Percentiles rank a stretch among this genome's conserved stretches.
These are phyloP conservation scores for Salisapilia sapeloensis DNA, from an alignment of 352 stramenopile species.

Conservation along the genomic window DNA sequence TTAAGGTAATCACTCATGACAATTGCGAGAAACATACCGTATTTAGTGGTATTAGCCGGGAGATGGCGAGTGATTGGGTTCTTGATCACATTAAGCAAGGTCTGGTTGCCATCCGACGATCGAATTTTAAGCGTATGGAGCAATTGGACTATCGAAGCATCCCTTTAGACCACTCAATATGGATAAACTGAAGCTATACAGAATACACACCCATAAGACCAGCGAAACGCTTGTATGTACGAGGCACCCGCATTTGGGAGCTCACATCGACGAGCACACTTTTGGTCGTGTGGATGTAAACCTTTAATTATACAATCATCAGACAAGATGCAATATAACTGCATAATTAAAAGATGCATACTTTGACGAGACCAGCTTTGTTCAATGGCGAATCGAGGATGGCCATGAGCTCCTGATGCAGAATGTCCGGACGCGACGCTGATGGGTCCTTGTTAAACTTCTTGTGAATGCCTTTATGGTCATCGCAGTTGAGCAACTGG, in stretches of 20 bases:
- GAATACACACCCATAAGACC: conserved; percentile 84
- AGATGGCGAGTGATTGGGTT: conserved; percentile 97
- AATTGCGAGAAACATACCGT: conserved; percentile 24
- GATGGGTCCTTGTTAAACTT: conserved; percentile 94
- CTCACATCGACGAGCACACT: conserved; percentile 98
- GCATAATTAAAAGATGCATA: conserved; percentile 6
- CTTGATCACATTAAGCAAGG: conserved; percentile 98
- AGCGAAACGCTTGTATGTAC: conserved; percentile 98
- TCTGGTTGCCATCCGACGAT: conserved; percentile 91
- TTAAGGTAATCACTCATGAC: neutral
- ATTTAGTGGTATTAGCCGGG: conserved; percentile 89
- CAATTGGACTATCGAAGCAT: conserved; percentile 86
- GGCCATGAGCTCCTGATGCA: conserved; percentile 97
- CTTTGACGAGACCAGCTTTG: conserved; percentile 96
- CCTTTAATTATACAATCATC: conserved; percentile 6
- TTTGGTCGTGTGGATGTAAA: conserved; percentile 95
- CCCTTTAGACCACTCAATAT: conserved; percentile 7
- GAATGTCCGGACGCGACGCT: conserved; percentile 96
- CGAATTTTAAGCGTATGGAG: conserved; percentile 99
- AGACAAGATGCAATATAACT: neutral
- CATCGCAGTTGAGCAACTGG: conserved; percentile 99
- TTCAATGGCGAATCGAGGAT: conserved; percentile 98
- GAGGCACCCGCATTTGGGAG: conserved; percentile 94
- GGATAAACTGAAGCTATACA: neutral
- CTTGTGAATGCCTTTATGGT: conserved; percentile 93